Evolutionary conservation across 2,329 filamentous ascomycete genomes (phyloP), one percentile per base, ranked within the genome.

Genomic region (Rugonectria rugulosa): DNA sequence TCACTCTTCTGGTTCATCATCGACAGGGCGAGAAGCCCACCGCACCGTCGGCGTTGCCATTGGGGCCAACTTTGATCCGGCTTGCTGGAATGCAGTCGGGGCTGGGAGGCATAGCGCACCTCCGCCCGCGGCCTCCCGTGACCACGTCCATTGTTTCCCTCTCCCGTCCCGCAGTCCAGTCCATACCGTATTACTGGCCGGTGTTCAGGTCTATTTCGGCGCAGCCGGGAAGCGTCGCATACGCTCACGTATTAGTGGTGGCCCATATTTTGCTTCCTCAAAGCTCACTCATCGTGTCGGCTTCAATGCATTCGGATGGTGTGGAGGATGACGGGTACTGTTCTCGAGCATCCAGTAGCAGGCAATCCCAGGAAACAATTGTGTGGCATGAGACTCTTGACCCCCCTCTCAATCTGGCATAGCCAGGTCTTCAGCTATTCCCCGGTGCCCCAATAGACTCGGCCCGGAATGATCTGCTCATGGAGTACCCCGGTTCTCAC

Each of bases 391-490:
- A 59, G 46, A 61, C 54, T 52, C 57, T n/a, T n/a, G n/a, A n/a
- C n/a, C n/a, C n/a, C n/a, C n/a, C n/a, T n/a, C 41, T 48, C 51
- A 48, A 45, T 59, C 52, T 61, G 38, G 45, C 42, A 51, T 64
- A 65, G 62, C 41, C 42, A 23, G 36, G 20, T 42, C 48, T 26
- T 62, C 63, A 65, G 60, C 62, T 65, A 53, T 60, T 56, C 60
- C 53, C 27, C 53, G 47, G 47, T 55, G 46, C 29, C 47, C 61
- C 59, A 63, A 64, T 59, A 55, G 64, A 56, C 62, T 62, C 53
- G 57, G 52, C 50, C 53, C 47, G 49, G 63, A 59, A 62, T 62
- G 61, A 64, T 62, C 61, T 64, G 49, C 56, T 56, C 63, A 63
- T 61, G 51, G 60, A 59, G 55, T 36, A 46, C 52, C 50, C 53